These are phyloP conservation scores for Naganishia randhawae DNA, from an alignment of 768 basidiomycete species.

Conservation along the genomic window DNA sequence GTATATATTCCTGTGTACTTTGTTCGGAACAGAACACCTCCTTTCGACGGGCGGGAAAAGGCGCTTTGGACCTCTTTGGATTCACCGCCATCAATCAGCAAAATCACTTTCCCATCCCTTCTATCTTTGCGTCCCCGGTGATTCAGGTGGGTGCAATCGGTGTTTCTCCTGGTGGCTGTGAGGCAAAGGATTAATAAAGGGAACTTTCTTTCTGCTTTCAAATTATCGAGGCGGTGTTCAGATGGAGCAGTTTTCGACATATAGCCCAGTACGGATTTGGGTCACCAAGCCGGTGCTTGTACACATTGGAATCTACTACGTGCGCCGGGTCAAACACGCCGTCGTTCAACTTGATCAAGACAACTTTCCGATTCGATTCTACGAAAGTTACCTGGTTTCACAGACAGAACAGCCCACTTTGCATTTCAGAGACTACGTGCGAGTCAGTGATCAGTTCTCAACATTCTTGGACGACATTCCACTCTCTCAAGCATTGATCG, in stretches of 20 bases:
- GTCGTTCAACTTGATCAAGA: background rate
- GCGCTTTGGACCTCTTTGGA: background rate
- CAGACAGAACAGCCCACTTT: background rate
- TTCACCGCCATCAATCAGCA: background rate
- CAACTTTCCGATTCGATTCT: background rate
- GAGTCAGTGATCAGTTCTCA: background rate
- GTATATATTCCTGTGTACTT: background rate
- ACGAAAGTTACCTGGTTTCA: background rate
- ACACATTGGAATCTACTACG: background rate
- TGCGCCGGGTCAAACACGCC: background rate
- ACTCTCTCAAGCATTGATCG: background rate
- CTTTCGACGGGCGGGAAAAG: conserved; percentile 5
- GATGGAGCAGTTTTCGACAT: background rate
- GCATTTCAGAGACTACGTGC: background rate
- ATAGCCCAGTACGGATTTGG: background rate
- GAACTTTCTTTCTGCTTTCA: conserved; percentile 11
- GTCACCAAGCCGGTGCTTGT: background rate
- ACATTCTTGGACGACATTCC: background rate
- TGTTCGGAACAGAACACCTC: conserved; percentile 15
- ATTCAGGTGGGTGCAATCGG: conserved; percentile 9
- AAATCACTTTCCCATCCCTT: conserved; percentile 23
- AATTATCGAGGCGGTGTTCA: conserved; percentile 1
- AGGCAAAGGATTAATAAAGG: conserved; percentile 15
- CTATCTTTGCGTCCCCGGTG: background rate
- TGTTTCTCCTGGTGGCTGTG: background rate